Evolutionary conservation across 2,329 filamentous ascomycete species (phyloP).

Genomic region (Lasiodiplodia gonubiensis): DNA sequence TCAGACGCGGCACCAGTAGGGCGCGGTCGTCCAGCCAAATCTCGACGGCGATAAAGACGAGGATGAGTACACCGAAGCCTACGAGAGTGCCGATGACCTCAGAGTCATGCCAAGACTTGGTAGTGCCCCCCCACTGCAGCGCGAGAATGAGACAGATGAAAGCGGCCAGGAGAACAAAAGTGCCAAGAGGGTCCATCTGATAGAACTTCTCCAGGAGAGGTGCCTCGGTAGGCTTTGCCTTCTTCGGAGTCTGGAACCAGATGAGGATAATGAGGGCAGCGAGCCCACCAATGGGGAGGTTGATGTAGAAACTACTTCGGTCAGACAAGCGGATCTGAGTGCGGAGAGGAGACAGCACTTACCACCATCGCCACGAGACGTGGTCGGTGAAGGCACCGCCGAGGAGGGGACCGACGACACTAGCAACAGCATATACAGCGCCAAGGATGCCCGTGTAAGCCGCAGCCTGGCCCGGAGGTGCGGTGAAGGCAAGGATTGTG

Average conservation of each 20-base stretch:
- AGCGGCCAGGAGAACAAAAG: conserved; percentile 47
- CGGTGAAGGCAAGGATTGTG: conserved; percentile 52
- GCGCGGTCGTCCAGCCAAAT: conserved; percentile 49
- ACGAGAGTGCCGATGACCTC: conserved; percentile 55
- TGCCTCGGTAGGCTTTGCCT: conserved; percentile 34
- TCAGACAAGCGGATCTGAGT: background rate
- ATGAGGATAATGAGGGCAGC: conserved; percentile 47
- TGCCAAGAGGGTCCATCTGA: conserved; percentile 54
- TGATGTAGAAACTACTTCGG: conserved; percentile 48
- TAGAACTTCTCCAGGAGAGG: conserved; percentile 45
- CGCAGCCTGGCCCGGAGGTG: conserved; percentile 49
- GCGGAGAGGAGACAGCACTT: conserved; percentile 1
- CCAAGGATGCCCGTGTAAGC: conserved; percentile 47
- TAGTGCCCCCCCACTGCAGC: conserved; percentile 52
- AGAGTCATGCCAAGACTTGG: conserved; percentile 39
- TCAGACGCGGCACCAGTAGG: conserved; percentile 46
- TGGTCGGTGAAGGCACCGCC: conserved; percentile 52
- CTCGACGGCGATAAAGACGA: conserved; percentile 46
- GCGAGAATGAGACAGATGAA: conserved; percentile 53
- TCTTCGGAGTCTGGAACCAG: conserved; percentile 46
- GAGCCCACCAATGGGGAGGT: conserved; percentile 53
- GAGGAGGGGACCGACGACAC: conserved; percentile 49
- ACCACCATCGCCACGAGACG: conserved; percentile 49
- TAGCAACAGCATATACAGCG: conserved; percentile 42
- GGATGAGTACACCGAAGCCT: conserved; percentile 47